Conservation (phyloP, 2,329 filamentous ascomycete genomes). For the Neocucurbitaria cava region DNA sequence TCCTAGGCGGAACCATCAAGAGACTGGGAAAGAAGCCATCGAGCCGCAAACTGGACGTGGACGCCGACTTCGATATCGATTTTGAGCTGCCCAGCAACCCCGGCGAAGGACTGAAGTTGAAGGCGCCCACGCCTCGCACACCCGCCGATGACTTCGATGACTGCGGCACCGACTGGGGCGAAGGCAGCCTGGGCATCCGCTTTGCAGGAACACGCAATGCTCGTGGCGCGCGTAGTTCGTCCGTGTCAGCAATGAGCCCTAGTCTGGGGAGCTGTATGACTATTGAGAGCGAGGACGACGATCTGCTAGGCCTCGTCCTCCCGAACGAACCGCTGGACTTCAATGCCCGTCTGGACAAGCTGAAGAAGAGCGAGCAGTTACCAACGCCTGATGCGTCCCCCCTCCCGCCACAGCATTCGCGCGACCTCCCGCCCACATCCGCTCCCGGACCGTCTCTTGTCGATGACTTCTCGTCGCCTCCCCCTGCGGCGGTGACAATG, state of each 20-base stretch:
- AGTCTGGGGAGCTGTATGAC: slow-evolving; percentile 92
- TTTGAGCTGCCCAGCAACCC: slow-evolving; percentile 53
- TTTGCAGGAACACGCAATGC: slow-evolving; percentile 85
- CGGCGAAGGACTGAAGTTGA: slow-evolving; percentile 50
- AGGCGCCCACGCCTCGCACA: slow-evolving; percentile 54
- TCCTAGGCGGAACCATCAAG: slow-evolving; percentile 93
- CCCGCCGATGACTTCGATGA: slow-evolving; percentile 74
- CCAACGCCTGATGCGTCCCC: slow-evolving; percentile 21
- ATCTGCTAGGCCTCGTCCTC: slow-evolving; percentile 85
- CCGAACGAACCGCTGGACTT: slow-evolving; percentile 86
- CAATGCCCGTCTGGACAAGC: slow-evolving; percentile 75
- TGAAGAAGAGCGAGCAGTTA: slow-evolving; percentile 61
- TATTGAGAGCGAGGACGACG: slow-evolving; percentile 91
- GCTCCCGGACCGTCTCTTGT: slow-evolving; percentile 29
- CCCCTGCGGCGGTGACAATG: slow-evolving; percentile 12
- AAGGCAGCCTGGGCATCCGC: slow-evolving; percentile 89
- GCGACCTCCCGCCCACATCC: slow-evolving; percentile 39
- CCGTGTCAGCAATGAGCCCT: slow-evolving; percentile 86
- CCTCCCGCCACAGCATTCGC: slow-evolving; percentile 25
- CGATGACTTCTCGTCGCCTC: slow-evolving; percentile 23
- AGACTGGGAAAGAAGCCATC: slow-evolving; percentile 70
- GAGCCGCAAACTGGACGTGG: slow-evolving; percentile 52
- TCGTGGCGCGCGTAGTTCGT: slow-evolving; percentile 84
- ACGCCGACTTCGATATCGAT: slow-evolving; percentile 61
- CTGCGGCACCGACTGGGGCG: slow-evolving; percentile 71